Percentiles rank a stretch among this genome's conserved stretches.
Evolutionary conservation across 495 filamentous ascomycete species (phyloP).

Genomic region (Penicillium canariense): DNA sequence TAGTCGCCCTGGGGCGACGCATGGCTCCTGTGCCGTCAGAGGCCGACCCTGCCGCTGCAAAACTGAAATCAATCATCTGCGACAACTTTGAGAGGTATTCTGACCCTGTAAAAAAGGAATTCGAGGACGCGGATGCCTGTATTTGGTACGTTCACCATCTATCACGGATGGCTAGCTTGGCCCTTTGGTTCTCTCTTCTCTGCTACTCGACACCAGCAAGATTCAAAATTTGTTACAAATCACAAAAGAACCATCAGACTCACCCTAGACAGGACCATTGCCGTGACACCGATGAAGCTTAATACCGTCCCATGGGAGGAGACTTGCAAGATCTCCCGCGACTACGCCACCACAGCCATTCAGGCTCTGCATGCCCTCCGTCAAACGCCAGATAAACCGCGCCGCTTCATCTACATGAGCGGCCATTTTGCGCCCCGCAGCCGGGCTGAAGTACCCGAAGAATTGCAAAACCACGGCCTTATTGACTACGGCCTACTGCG

Average conservation of each 20-base stretch:
- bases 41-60: background rate
- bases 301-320: background rate
- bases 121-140: background rate
- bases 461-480: background rate
- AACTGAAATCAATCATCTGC: background rate
- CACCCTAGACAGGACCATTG: background rate
- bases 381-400: background rate
- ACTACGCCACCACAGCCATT: background rate
- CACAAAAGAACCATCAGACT: no score
- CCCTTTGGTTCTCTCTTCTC: background rate
- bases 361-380: background rate
- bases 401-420: background rate
- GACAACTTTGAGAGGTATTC: background rate
- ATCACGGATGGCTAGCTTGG: background rate
- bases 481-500: background rate
- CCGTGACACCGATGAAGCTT: background rate
- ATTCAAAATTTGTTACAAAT: no score
- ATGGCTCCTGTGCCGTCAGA: background rate
- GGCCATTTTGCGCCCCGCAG: background rate
- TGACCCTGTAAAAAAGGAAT: background rate
- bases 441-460: background rate
- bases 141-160: background rate
- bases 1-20: background rate
- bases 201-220: no score
- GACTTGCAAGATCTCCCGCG: background rate